Base-by-base conservation (phyloP, 208 protist species). In the Leishmania amazonensis region DNA sequence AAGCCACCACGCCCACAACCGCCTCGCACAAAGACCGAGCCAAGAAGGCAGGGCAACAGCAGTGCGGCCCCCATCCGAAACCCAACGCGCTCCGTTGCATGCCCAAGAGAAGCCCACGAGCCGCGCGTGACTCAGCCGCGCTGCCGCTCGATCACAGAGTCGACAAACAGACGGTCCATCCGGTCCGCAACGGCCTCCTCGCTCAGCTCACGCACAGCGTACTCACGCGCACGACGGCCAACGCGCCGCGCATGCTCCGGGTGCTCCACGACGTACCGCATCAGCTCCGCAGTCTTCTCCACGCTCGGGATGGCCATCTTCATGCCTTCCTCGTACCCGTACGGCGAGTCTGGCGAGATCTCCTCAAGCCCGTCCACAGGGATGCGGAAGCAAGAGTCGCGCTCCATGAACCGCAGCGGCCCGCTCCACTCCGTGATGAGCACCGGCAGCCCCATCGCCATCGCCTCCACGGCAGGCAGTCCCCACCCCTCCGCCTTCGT, bases 401-500 rank as follows among this genome's bases (percentile, higher is more conserved):
- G 73, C 11, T 76, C 62, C 31, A 89, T 74, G 75, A 94, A 91
- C 19, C 70, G 80, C 42, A 67, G 80, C 21, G 78, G 65, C 31
- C 91, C 89, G 38, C 82, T 45, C 85, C 85, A 94, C 53, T 91
- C 78, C 68, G 89, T 91, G 3, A 75, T 51, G 24, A 92, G 76
- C 54, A 87, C 76, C 47, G 91, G 91, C 70, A 94, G 53, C 15
- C 64, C 89, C 84, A 93, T 93, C 60, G 88, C 75, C 89, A 94
- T 94, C 51, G 91, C 89, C 83, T 94, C 86, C 35, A 80, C 76
- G 17, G 83, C 67, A 17, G 91, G 91, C 72, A 93, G 80, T 0
- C 89, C 89, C 91, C 89, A 94, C 17, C 89, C 91, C 80, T 94
- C 97, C n/a, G 60, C 60, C 60, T 65, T 65, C n/a, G 60, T 40